phyloP scores from a whole-genome alignment of 2,329 filamentous ascomycete genomes.

The Blumeriella jaapii region DNA sequence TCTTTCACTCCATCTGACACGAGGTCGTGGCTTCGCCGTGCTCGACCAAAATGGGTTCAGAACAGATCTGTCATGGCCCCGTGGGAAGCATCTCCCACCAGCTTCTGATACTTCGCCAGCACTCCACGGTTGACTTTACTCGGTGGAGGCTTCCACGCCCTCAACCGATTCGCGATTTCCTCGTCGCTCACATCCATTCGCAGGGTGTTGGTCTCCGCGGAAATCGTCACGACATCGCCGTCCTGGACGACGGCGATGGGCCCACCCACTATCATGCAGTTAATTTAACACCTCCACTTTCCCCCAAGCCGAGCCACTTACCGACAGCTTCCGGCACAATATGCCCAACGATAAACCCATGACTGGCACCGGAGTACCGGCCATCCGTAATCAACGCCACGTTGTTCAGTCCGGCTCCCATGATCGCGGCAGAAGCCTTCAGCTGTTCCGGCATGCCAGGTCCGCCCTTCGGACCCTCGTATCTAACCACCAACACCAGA shows the following conservation, averaged over 20 bases:
- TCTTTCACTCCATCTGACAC: too few relatives aligned
- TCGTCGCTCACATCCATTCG: conserved; percentile 56
- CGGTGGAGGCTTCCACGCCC: conserved; percentile 58
- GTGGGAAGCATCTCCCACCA: conserved; percentile 86
- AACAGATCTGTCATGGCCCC: conserved; percentile 81
- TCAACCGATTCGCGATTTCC: conserved; percentile 54
- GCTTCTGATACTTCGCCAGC: conserved; percentile 76
- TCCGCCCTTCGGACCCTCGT: conserved; percentile 86
- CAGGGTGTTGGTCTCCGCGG: conserved; percentile 63
- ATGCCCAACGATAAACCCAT: conserved; percentile 90
- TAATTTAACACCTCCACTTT: conserved; percentile 2
- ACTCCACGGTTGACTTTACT: conserved; percentile 69
- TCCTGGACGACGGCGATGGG: conserved; percentile 74
- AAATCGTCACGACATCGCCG: conserved; percentile 77
- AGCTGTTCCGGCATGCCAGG: conserved; percentile 96
- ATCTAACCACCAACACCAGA: conserved; percentile 79
- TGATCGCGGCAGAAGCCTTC: conserved; percentile 77
- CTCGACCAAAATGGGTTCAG: conserved; percentile 20
- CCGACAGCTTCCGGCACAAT: conserved; percentile 77
- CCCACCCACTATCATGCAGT: conserved; percentile 48
- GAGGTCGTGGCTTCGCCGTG: too few relatives aligned
- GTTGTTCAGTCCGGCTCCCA: conserved; percentile 81
- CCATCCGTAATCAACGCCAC: conserved; percentile 89
- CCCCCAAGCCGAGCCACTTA: conserved; percentile 2
- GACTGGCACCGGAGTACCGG: conserved; percentile 69